Evolutionary conservation across 768 basidiomycete genomes (phyloP).

Genomic region (Xanthoconium stramineum): DNA sequence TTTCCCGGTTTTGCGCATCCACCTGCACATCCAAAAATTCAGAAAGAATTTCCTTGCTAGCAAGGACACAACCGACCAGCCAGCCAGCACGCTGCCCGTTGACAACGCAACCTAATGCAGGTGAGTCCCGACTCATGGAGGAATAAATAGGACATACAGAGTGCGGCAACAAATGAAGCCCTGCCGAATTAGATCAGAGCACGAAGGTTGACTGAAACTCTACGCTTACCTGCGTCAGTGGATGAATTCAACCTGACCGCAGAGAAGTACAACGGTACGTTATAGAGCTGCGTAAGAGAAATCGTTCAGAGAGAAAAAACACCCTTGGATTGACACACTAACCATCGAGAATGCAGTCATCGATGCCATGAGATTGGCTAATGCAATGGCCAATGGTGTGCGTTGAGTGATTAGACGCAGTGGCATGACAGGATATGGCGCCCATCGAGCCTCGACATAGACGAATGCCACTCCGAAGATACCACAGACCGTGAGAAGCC

Average conservation of each 20-base stretch:
- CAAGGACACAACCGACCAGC: slow-evolving; percentile 54
- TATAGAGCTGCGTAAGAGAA: slow-evolving; percentile 59
- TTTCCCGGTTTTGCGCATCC: slow-evolving; percentile 84
- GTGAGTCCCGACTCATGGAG: slow-evolving; percentile 11
- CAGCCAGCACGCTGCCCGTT: slow-evolving; percentile 81
- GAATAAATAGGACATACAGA: slow-evolving; percentile 50
- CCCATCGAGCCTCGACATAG: slow-evolving; percentile 72
- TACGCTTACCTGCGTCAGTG: slow-evolving; percentile 61
- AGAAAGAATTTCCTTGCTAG: slow-evolving; percentile 3
- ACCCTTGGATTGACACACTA: slow-evolving; percentile 15
- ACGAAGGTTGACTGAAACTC: not conserved
- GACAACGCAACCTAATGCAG: slow-evolving; percentile 68
- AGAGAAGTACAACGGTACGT: slow-evolving; percentile 86
- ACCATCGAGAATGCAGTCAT: slow-evolving; percentile 81
- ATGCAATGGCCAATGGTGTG: slow-evolving; percentile 76
- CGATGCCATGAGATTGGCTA: slow-evolving; percentile 76
- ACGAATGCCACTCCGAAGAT: slow-evolving; percentile 62
- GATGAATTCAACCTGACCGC: slow-evolving; percentile 71
- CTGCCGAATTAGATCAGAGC: slow-evolving; percentile 36
- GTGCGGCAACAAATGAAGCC: slow-evolving; percentile 86
- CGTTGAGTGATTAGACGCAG: slow-evolving; percentile 71
- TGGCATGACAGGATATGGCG: slow-evolving; percentile 89
- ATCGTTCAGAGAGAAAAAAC: not conserved
- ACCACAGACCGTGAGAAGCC: slow-evolving; percentile 56
- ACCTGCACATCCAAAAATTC: slow-evolving; percentile 41